Base-by-base conservation (phyloP, 2,329 filamentous ascomycete species). In the Alternaria sp. region DNA sequence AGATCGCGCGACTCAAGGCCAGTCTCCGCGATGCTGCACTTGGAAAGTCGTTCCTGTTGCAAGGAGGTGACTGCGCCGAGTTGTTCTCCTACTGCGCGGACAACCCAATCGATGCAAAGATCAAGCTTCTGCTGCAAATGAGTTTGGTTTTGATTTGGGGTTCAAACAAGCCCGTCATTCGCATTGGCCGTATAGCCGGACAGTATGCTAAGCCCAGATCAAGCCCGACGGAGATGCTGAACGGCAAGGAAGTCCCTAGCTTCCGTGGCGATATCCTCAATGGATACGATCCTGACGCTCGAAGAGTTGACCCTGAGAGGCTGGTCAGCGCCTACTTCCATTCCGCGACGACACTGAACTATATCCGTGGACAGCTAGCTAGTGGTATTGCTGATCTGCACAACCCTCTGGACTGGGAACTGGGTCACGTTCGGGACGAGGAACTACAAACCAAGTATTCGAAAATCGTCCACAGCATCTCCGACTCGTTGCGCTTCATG, bases 241-340 rank as follows among this genome's bases (percentile, higher is more conserved):
- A 96, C 68, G 94, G 94, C 55, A 88, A 88, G 63, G 88, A 93
- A 75, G 91, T 97, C 58, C 92, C 93, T 5, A 96, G 92, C 45
- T 99, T 98, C 86, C 87, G 96, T 56, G 96, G 96, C 15, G 96
- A 99, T 73, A 98, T 98, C 65, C 86, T 99, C 68, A 99, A 99
- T 77, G 95, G 95, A 25, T 97, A 90, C 81, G 87, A 89, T 41
- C 82, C 89, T 0, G 88, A 90, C n/a, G 89, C 94, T 67, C 85
- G 96, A 60, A 87, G 87, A 43, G 90, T 97, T 33, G 93, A 98
- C 76, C 95, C 96, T 1, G 87, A 88, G 54, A 88, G 96, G 43
- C 87, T 99, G 8, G 92, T 98, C 43, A 90, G 91, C 66, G 96
- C 96, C 4, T 99, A 99, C 84, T 96, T 97, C 81, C 92, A 98